A percentile compares a stretch with the other conserved stretches of the same genome.
Evolutionary conservation across 257 asterid genomes (phyloP).

Genomic region (Voacanga thouarsii): DNA sequence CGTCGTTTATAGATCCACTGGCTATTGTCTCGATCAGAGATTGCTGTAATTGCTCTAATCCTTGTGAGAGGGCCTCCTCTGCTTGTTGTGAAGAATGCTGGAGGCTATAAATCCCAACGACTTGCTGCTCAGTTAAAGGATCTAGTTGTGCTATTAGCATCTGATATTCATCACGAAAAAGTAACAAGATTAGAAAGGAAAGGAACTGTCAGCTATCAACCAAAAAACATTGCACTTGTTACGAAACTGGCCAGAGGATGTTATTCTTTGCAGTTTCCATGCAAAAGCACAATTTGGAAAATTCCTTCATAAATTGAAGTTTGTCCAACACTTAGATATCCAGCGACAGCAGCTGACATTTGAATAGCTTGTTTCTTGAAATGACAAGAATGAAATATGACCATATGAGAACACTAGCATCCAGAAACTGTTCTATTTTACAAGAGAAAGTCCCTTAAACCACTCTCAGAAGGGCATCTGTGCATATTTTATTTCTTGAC

Average conservation of each 20-base stretch:
- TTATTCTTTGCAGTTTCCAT: not conserved
- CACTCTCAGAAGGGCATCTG: not conserved
- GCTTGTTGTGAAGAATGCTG: slow-evolving; percentile 92
- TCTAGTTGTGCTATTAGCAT: slow-evolving; percentile 74
- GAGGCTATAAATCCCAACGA: slow-evolving; percentile 77
- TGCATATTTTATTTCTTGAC: not conserved
- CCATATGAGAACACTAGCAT: not conserved
- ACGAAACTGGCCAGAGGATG: not conserved
- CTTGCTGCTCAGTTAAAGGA: slow-evolving; percentile 87
- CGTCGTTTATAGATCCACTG: slow-evolving; percentile 52
- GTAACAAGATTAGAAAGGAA: not conserved
- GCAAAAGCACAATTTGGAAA: not conserved
- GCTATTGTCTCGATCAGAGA: slow-evolving; percentile 71
- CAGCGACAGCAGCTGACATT: not conserved
- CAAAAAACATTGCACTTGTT: not conserved
- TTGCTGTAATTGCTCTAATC: slow-evolving; percentile 81
- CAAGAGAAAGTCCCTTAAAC: not conserved
- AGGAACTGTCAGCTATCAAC: not conserved
- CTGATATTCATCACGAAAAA: slow-evolving; percentile 29
- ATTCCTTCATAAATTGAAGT: not conserved
- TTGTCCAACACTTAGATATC: not conserved
- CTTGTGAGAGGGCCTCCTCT: slow-evolving; percentile 93
- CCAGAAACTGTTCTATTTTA: too few species aligned
- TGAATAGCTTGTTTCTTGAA: not conserved
- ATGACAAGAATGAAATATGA: not conserved